Evolutionary conservation across 2,329 filamentous ascomycete species (phyloP), one percentile per base, ranked within the genome.

Genomic region (Fusarium nygamai): DNA sequence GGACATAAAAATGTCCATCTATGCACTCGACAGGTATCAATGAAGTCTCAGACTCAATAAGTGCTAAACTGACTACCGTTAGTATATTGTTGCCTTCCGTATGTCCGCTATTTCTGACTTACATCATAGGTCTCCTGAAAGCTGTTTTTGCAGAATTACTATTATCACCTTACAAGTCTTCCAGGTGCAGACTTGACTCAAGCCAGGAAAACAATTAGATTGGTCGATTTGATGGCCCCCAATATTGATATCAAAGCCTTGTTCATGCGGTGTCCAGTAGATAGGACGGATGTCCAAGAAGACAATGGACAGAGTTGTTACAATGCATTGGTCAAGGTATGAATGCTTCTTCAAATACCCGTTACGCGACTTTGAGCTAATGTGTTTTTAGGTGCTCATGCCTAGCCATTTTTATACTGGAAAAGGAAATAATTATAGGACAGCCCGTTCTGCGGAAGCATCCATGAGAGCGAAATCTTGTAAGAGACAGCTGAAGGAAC

Each of bases 1-100:
- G 24, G 44, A 61, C 46, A 68, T 74, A 68, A 71, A 68, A 74
- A 71, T 61, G 62, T 33, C 58, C 59, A 61, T 60, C 24, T 50
- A 56, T 56, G 47, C 43, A 41, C 53, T 31, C 24, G 27, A 44
- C 48, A 24, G 39, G 51, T 34, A 19, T 59, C 44, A 6, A 38
- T 43, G 29, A 57, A 60, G 16, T 20, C n/a, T 19, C 47, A 29
- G 47, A 10, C 17, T 39, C 53, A 38, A n/a, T 44, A 27, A 41
- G 22, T 19, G 22, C 46, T 24, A 46, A 29, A 51, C n/a, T 36
- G n/a, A 51, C 20, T 31, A 39, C 24, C n/a, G 36, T 48, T n/a
- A 22, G 61, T 51, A 41, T 41, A 34, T n/a, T n/a, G n/a, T 17
- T 53, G 17, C 33, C 22, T 22, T 53, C 22, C 33, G 16, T 46